Evolutionary conservation across 305 asterid genomes (phyloP).

Genomic region (Coffea humblotiana): DNA sequence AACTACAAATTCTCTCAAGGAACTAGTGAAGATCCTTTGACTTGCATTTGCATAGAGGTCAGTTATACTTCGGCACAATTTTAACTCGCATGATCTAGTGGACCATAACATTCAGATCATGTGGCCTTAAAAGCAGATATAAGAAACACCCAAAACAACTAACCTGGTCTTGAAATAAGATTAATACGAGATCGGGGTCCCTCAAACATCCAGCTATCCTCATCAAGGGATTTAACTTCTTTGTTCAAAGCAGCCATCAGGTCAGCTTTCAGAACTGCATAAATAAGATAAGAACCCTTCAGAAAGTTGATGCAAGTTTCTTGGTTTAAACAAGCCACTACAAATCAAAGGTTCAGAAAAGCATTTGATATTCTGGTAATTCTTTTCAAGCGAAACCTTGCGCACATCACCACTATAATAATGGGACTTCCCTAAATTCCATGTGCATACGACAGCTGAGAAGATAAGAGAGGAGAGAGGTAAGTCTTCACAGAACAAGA

Average conservation of each 20-base stretch:
- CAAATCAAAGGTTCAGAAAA: neutral
- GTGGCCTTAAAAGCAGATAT: neutral
- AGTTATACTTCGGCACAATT: neutral
- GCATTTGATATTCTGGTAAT: no score
- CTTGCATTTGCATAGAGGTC: neutral
- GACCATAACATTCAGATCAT: neutral
- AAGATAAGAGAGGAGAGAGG: neutral
- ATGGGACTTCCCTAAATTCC: neutral
- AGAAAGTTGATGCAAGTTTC: neutral
- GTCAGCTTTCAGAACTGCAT: slow-evolving; percentile 76
- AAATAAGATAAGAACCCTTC: neutral
- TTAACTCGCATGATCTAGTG: neutral
- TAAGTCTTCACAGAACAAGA: neutral
- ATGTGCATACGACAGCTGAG: neutral
- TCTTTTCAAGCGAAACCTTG: neutral
- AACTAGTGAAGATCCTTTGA: neutral
- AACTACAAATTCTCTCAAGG: neutral
- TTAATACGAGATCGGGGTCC: slow-evolving; percentile 91
- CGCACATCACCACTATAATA: neutral
- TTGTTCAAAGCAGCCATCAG: slow-evolving; percentile 64
- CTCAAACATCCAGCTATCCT: slow-evolving; percentile 97
- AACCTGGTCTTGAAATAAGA: slow-evolving; percentile 70
- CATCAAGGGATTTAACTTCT: slow-evolving; percentile 85
- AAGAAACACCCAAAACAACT: slow-evolving; percentile 1
- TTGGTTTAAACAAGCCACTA: neutral